Evolutionary conservation across 495 filamentous ascomycete genomes (phyloP), one percentile per base, ranked within the genome.

Genomic region (Penicillium arizonense): DNA sequence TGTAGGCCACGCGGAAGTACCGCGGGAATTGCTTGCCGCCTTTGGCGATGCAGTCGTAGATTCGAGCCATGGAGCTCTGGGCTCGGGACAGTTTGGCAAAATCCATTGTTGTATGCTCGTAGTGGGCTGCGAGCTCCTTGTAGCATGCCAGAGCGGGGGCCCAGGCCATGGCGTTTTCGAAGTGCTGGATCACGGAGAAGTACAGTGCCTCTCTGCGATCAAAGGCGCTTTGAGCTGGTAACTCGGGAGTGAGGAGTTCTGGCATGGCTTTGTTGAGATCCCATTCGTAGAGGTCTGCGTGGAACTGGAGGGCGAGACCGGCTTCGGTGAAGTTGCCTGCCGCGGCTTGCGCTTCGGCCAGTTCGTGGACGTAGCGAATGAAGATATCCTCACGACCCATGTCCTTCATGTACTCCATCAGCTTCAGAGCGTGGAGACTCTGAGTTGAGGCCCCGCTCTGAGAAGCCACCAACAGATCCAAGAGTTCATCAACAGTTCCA

Each of bases 301-400:
- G 94, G 33, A 96, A 85, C 6, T 88, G 85, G 5, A 99, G 81
- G 3, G 91, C 92, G 28, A 97, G 80, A 14, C 91, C 94, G 9
- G 94, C 94, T 74, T 97, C 94, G 12, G 91, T 90, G 56, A 85
- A 83, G 63, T 97, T 92, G 50, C 86, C 75, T 3, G 86, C 81
- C 26, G 85, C 78, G 4, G 81, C 78, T 69, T 97, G 94, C 4
- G 91, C 74, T 44, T 85, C 77, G 11, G 91, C 89, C 3, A 99
- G 78, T 65, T 96, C 91, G 63, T 99, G 95, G 21, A 97, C 92
- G 63, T 97, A 97, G 51, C 91, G 87, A 57, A 96, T 88, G 67
- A 92, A 99, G 55, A 97, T 96, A 63, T 96, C 91, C 66, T 96
- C 91, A 62, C 95, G 95, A 57, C 93, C 88, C 90, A 96, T 94